Base-by-base conservation (phyloP, 208 protist species). In the Leptomonas pyrrhocoris region DNA sequence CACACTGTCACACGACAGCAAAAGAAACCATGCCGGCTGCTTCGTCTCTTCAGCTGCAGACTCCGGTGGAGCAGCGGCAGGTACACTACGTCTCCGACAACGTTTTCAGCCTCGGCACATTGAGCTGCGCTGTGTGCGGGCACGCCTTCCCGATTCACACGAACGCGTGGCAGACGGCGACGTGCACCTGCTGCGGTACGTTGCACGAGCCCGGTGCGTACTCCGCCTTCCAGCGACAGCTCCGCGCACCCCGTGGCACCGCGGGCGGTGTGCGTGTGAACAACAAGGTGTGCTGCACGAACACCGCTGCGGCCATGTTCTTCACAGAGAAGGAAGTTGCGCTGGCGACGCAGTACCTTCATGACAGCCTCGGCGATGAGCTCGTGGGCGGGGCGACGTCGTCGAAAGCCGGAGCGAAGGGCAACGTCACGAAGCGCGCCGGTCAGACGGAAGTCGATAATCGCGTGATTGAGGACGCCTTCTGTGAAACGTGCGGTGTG, bases 381-480 rank as follows among this genome's bases (percentile, higher is more conserved):
- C 40, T 43, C 28, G 63, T 31, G 21, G 8, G 21, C n/a, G 72
- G 36, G 11, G 63, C 25, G 7, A 15, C 38, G 25, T 49, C 64
- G 6, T 57, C 73, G 11, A 42, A 51, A 7, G 46, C 60, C 21
- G 55, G 28, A 7, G 63, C 55, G 7, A 53, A 38, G 42, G 42
- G 46, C 21, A 63, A 21, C 16, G 40, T 68, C 28, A n/a, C 51
- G 8, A 55, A 45, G 34, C 58, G 66, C 8, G 79, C 69, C 19
- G 86, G 85, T 9, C 79, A 54, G 30, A 92, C 77, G 16, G 79
- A 86, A 50, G 81, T 92, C 30, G 92, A 96, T 56, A 90, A 93
- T 62, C 85, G 92, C 36, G 87, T 94, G 4, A 69, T 91, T 58
- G 93, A 97, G 72, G 89, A 97, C 45, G 83, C 88, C 16, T 95